Base-by-base conservation (phyloP, 2,329 filamentous ascomycete species). In the Aureobasidium sp. region DNA sequence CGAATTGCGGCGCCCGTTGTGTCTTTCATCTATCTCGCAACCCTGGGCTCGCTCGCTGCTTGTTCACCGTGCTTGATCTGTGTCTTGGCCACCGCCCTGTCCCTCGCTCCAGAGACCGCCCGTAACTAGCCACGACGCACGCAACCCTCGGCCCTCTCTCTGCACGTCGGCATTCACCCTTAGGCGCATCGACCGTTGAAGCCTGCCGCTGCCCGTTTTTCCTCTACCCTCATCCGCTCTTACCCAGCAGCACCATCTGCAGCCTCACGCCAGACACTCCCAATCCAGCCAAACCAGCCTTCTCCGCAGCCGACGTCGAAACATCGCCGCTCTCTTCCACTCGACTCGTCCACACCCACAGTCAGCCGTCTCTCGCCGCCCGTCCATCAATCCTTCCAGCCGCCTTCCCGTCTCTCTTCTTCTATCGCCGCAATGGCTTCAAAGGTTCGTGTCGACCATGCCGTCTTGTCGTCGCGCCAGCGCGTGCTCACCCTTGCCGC, bases 361-460 rank as follows among this genome's bases (percentile, higher is more conserved):
- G 40, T 6, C 53, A 7, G 9, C 37, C 40, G n/a, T 47, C 21
- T 21, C 29, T 46, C 33, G 31, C 10, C 42, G 21, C 42, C 23
- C 29, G 15, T 57, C 35, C 8, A 25, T 33, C 55, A 40, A 25
- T 47, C 31, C 29, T 31, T 29, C 38, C 43, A 35, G 17, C 17
- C 42, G 31, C 40, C 43, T 38, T 17, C 15, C 42, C 31, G 23
- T 0, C 8, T 8, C 13, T 17, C 33, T 13, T 21, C 23, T 31
- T 31, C 9, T 27, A 43, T 42, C 35, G 57, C 57, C 57, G 47
- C 38, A 50, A 64, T 64, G 62, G 62, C 62, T 27, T 64, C 62
- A 62, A 64, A 64, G 62, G 62, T 64, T n/a, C 8, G 60, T 42
- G 17, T 13, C 33, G 17, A 21, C 40, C 40, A 27, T 23, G 31